Base-by-base conservation (phyloP, 2,329 filamentous ascomycete species). In the Aureobasidium sp. region DNA sequence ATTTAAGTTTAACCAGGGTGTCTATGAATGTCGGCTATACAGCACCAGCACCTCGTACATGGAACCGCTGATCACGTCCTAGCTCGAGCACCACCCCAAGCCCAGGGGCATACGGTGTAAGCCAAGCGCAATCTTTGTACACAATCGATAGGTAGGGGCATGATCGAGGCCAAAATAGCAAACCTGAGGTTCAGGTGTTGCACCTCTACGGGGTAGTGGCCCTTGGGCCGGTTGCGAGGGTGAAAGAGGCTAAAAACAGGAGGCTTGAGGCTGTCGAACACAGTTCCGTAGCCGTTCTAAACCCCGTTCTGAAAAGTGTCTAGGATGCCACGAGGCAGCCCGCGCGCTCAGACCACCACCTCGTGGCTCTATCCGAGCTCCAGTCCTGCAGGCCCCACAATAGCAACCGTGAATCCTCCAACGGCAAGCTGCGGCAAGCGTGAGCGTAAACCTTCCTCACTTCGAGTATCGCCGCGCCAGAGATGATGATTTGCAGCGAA, bases 401-500 rank as follows among this genome's bases (percentile, higher is more conserved):
- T 31, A 31, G 27, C 35, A 50, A 45, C 57, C 57, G 57, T 60
- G 57, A 29, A 31, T 24, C 22, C 12, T 17, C 19, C 44, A 49
- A 31, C 45, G 57, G 57, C 57, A n/a, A 33, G 12, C 33, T 59
- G 56, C 44, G 48, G 31, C 44, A 40, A 19, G 27, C 45, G 14
- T 31, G 29, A 49, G 35, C 33, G 45, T 40, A 50, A 60, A 50
- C 22, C 24, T 60, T 40, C 57, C 22, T 24, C 12, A 14, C 19
- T 2, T 33, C 31, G 31, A 33, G 31, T 33, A 49, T 50, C 45
- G 12, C 22, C 11, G 22, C 27, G 44, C 35, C 17, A 49, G 57
- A 60, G 57, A 60, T 60, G 57, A 60, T 50, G 57, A 60, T 60
- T 60, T 60, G 57, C 45, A 60, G 57, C 35, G 37, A 50, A 42